phyloP scores from a whole-genome alignment of 495 filamentous ascomycete species.

The Penicillium flavigenum region DNA sequence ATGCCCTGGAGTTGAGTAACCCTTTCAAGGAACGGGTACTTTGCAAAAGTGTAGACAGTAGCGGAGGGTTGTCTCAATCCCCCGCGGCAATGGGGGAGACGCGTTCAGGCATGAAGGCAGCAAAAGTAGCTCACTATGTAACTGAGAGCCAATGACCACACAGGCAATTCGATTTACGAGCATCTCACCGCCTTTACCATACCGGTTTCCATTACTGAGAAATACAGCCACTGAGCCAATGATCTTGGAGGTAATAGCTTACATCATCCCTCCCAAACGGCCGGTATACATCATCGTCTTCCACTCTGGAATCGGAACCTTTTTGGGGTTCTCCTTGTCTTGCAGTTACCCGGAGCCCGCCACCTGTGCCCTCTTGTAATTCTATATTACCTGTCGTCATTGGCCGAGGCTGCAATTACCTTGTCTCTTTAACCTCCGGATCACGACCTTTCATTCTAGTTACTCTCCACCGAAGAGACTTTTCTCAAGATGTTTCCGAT shows the following conservation, averaged over 20 bases:
- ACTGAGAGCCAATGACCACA: slow-evolving; percentile 20
- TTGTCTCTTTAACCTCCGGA: slow-evolving; percentile 1
- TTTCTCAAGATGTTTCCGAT: slow-evolving; percentile 32
- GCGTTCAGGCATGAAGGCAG: slow-evolving; percentile 12
- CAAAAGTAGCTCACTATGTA: no score
- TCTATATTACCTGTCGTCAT: slow-evolving; percentile 9
- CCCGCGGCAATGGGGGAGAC: background rate
- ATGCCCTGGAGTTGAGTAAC: background rate
- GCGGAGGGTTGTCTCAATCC: background rate
- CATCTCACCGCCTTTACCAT: slow-evolving; percentile 26
- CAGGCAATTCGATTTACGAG: slow-evolving; percentile 24
- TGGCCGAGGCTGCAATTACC: slow-evolving; percentile 8
- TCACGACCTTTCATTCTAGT: slow-evolving; percentile 1
- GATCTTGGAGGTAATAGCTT: slow-evolving; percentile 5
- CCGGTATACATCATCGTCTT: slow-evolving; percentile 15
- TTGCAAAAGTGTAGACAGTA: slow-evolving; percentile 2
- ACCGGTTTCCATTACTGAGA: background rate
- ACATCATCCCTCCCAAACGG: slow-evolving; percentile 16
- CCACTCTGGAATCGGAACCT: slow-evolving; percentile 14
- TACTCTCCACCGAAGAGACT: background rate
- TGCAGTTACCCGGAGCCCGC: slow-evolving; percentile 19
- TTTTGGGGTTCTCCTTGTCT: slow-evolving; percentile 27
- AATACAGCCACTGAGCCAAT: slow-evolving; percentile 18
- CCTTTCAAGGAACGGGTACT: background rate
- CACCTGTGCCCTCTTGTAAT: slow-evolving; percentile 18